A percentile compares a stretch with the other conserved stretches of the same genome.
phyloP scores from a whole-genome alignment of 164 flowering plant genomes.

The Nymphaea colorata region DNA sequence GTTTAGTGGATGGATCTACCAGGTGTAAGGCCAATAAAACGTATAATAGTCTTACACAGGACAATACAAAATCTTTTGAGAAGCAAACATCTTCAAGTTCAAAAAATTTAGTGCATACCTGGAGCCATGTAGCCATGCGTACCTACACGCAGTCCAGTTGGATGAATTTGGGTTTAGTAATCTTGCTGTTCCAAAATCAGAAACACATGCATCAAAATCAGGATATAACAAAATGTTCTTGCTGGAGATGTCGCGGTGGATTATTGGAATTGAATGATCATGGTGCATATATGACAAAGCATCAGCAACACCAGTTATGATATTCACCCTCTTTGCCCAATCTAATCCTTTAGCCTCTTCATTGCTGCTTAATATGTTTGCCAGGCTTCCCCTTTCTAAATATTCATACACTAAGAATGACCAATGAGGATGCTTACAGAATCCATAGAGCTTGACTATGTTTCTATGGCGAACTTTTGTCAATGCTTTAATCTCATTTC shows the following conservation, averaged over 20 bases:
- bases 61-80: neutral
- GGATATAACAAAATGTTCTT: conserved; percentile 43
- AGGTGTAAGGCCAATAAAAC: neutral
- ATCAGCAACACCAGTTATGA: conserved; percentile 51
- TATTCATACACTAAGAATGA: conserved; percentile 52
- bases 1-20: neutral
- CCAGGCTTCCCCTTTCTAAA: conserved; percentile 44
- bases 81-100: too few species aligned
- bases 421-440: conserved; percentile 24
- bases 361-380: conserved; percentile 20
- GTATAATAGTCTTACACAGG: neutral
- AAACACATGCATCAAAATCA: conserved; percentile 30
- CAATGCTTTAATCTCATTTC: conserved; percentile 40
- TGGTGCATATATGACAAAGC: conserved; percentile 65
- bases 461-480: conserved; percentile 53
- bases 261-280: conserved; percentile 44
- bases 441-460: conserved; percentile 57
- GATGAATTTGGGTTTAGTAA: conserved; percentile 32
- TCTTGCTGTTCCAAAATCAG: conserved; percentile 62
- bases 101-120: conserved; percentile 22
- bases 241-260: conserved; percentile 47
- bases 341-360: conserved; percentile 19
- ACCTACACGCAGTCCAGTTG: conserved; percentile 49
- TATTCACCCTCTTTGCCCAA: conserved; percentile 37
- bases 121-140: conserved; percentile 68